Base-by-base conservation (phyloP, 805 yeast genomes). In the Teunomyces lycoperdinae region DNA sequence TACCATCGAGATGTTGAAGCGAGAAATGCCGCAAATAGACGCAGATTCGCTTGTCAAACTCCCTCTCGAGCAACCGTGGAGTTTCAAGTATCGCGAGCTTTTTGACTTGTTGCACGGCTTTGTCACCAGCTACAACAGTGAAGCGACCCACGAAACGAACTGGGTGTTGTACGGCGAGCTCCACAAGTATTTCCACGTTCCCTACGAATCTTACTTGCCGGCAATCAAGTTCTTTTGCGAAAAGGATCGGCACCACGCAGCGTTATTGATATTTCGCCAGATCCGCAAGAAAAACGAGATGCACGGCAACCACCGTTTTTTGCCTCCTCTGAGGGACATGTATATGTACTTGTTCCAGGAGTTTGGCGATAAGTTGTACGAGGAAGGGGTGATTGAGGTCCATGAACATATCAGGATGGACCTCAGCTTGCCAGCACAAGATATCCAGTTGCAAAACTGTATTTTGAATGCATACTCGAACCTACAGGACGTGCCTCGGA, bases 321-420 rank as follows among this genome's bases (percentile, higher is more conserved):
- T 39, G 10, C 70, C 73, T 9, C 70, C 73, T 5, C 64, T 58
- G 64, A 60, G 65, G 43, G 83, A 80, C 17, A 78, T 85, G 62
- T 88, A 86, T 56, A 62, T 75, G 46, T 78, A 78, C 53, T 62
- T 87, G 20, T 82, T 87, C 59, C 70, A 76, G 44, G 77, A 77
- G 42, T 85, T 85, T 65, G 87, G 89, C 1, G 72, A 73, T 43
- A 67, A 69, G 45, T 64, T 74, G 30, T 87, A 83, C 54, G 81
- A 77, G 48, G 83, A 82, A 6, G 94, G 92, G 0, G 80, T 86
- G 13, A 71, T 71, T 43, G 85, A 83, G 48, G 63, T 87, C 3
- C 89, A 86, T 54, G 77, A 80, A 46, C 74, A 77, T 42, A 66
- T 84, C 59, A 83, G 85, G 47, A 76, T 84, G 75, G 95, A 87